Percentiles rank a stretch among this genome's conserved stretches.
Evolutionary conservation across 257 asterid genomes (phyloP).

Genomic region (Primulina huaijiensis): DNA sequence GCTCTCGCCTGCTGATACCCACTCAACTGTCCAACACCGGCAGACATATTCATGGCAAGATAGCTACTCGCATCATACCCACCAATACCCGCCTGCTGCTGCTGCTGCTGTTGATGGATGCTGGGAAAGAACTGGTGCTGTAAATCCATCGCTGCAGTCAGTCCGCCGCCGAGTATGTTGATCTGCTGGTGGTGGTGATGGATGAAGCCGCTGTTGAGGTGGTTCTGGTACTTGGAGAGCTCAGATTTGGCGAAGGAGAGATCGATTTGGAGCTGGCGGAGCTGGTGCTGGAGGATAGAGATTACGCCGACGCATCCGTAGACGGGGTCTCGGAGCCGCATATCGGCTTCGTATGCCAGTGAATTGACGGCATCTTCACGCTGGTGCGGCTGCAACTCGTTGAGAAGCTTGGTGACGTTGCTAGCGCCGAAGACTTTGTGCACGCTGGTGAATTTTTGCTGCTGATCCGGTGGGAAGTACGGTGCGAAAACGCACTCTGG

Average conservation of each 20-base stretch:
- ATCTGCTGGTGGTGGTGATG: slow-evolving; percentile 45
- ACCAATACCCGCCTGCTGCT: not conserved
- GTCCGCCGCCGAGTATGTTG: slow-evolving; percentile 36
- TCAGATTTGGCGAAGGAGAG: slow-evolving; percentile 72
- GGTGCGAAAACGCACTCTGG: slow-evolving; percentile 74
- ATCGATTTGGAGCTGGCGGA: slow-evolving; percentile 69
- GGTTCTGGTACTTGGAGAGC: slow-evolving; percentile 62
- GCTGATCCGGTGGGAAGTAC: slow-evolving; percentile 73
- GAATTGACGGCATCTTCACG: slow-evolving; percentile 73
- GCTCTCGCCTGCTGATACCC: slow-evolving; percentile 70
- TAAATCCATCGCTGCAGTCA: slow-evolving; percentile 5
- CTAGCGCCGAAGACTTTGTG: slow-evolving; percentile 75
- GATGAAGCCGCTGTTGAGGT: slow-evolving; percentile 22
- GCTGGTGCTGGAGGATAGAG: slow-evolving; percentile 74
- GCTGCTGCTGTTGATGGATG: slow-evolving; percentile 43
- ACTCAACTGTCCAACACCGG: slow-evolving; percentile 53
- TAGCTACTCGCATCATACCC: slow-evolving; percentile 69
- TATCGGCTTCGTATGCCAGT: slow-evolving; percentile 68
- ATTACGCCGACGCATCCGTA: slow-evolving; percentile 80
- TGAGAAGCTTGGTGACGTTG: slow-evolving; percentile 63
- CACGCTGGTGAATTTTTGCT: slow-evolving; percentile 60
- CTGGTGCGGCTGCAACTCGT: slow-evolving; percentile 67
- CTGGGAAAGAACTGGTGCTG: slow-evolving; percentile 61
- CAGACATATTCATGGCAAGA: slow-evolving; percentile 63
- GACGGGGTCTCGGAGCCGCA: slow-evolving; percentile 79